phyloP scores from a whole-genome alignment of 257 asterid species.

The Ilex aquifolium region DNA sequence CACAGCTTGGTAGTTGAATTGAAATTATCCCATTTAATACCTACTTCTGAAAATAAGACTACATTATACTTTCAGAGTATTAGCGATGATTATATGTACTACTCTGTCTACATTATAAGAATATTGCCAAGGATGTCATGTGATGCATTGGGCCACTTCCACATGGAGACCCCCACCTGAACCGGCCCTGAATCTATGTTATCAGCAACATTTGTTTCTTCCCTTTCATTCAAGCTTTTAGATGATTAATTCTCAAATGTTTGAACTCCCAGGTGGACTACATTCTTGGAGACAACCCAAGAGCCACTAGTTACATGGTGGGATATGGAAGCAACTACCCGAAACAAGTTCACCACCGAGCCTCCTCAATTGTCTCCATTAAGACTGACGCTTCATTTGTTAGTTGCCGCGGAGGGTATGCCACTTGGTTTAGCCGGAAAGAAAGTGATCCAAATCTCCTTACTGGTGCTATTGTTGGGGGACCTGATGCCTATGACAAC shows the following conservation, averaged over 20 bases:
- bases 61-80: too few species aligned
- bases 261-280: conserved; percentile 61
- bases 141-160: too few species aligned
- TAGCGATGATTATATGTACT: too few species aligned
- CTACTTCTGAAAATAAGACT: too few species aligned
- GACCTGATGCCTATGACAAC: conserved; percentile 99
- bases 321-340: conserved; percentile 94
- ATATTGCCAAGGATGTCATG: too few species aligned
- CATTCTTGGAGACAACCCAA: conserved; percentile 95
- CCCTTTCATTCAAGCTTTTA: too few species aligned
- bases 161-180: too few species aligned
- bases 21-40: too few species aligned
- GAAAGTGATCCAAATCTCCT: conserved; percentile 84
- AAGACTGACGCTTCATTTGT: conserved; percentile 62
- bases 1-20: too few species aligned
- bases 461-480: conserved; percentile 89
- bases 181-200: too few species aligned
- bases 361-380: conserved; percentile 80
- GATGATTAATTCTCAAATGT: neutral
- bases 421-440: conserved; percentile 83
- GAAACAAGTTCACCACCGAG: conserved; percentile 91
- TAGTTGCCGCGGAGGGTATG: conserved; percentile 94
- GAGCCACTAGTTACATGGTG: conserved; percentile 98
- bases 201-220: too few species aligned
- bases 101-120: too few species aligned